Conservation (phyloP, 1,139 yeast genomes). For the Saccharomyces uvarum region DNA sequence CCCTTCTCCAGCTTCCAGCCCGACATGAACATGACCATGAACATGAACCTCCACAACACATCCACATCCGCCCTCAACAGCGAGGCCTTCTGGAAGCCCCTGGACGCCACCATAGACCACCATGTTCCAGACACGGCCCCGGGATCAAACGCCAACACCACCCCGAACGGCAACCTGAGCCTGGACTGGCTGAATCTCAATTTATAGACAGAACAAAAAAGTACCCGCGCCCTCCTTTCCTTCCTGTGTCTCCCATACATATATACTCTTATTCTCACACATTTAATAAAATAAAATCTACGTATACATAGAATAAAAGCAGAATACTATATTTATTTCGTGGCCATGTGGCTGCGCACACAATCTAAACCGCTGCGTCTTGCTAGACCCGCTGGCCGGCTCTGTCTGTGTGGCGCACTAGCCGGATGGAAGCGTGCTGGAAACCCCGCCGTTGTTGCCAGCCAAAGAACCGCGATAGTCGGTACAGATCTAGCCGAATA, state of each 20-base stretch:
- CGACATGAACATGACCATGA: neutral
- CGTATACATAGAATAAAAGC: neutral
- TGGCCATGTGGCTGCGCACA: neutral
- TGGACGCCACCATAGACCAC: neutral
- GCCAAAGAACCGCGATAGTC: no score
- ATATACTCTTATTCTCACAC: neutral
- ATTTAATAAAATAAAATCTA: neutral
- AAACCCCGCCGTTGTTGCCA: no score
- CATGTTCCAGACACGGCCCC: neutral
- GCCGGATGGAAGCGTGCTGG: no score
- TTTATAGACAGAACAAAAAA: neutral
- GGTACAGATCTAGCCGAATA: no score
- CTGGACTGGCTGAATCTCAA: neutral
- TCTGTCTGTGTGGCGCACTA: no score
- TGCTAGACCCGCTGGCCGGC: neutral
- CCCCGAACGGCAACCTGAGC: neutral
- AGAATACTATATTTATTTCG: neutral
- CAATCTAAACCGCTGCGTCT: neutral
- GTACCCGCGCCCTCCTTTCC: no score
- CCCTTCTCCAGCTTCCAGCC: neutral
- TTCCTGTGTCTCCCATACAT: neutral
- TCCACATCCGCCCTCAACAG: neutral
- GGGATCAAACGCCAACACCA: neutral
- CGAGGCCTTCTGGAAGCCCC: neutral
- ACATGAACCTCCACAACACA: neutral